Evolutionary conservation across 2,329 filamentous ascomycete species (phyloP).

Genomic region (Calonectria pauciramosa): DNA sequence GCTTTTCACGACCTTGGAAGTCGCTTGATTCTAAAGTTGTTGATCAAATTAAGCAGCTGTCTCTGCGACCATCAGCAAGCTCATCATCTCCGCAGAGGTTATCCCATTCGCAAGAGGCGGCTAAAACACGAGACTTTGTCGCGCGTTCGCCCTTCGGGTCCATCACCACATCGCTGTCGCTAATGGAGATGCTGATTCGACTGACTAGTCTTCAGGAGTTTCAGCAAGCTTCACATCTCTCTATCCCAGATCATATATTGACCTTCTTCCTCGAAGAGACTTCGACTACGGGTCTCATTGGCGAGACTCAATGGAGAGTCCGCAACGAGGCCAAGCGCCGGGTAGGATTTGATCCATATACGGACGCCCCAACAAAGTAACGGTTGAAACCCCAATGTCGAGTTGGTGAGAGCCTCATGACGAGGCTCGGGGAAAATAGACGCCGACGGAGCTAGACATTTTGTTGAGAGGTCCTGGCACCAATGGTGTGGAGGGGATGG

Average conservation of each 20-base stretch:
- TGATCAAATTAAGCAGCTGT: slow-evolving; percentile 57
- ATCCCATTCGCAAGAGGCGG: slow-evolving; percentile 11
- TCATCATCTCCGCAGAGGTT: slow-evolving; percentile 18
- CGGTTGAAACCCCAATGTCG: not conserved
- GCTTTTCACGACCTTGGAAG: slow-evolving; percentile 33
- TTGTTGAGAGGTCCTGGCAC: slow-evolving; percentile 20
- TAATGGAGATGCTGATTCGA: slow-evolving; percentile 90
- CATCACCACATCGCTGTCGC: slow-evolving; percentile 73
- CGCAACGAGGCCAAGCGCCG: slow-evolving; percentile 61
- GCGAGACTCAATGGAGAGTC: slow-evolving; percentile 60
- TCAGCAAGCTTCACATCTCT: slow-evolving; percentile 89
- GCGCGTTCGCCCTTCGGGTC: slow-evolving; percentile 63
- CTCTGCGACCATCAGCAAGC: slow-evolving; percentile 44
- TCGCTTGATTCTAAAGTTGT: slow-evolving; percentile 56
- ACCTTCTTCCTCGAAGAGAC: slow-evolving; percentile 84
- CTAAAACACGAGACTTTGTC: slow-evolving; percentile 47
- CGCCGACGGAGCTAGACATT: slow-evolving; percentile 9
- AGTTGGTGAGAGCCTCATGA: not conserved
- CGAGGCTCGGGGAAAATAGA: slow-evolving; percentile 9
- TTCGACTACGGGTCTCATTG: slow-evolving; percentile 64
- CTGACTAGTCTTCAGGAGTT: slow-evolving; percentile 91
- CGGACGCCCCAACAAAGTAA: slow-evolving; percentile 55
- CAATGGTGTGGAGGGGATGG: not conserved
- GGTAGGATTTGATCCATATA: slow-evolving; percentile 71
- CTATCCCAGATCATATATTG: slow-evolving; percentile 89